These are phyloP conservation scores for Meyerozyma sp. DNA, from an alignment of 1,139 yeast species.

Conservation along the genomic window DNA sequence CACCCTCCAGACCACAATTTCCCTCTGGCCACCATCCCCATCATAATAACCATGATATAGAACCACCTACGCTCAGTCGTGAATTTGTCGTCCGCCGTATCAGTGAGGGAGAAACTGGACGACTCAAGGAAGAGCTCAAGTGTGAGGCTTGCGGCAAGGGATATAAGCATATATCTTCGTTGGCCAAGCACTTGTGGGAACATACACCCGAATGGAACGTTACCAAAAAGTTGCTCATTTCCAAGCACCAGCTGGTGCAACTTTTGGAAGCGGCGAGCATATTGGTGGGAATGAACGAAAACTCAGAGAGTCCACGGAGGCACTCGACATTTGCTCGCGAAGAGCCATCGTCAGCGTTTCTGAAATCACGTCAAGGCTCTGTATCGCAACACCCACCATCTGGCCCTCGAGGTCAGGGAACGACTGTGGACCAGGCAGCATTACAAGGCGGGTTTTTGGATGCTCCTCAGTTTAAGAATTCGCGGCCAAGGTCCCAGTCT, in stretches of 20 bases:
- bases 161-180: constrained; percentile 76
- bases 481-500: not conserved
- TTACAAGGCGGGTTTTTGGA: constrained; percentile 1
- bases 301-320: constrained; percentile 9
- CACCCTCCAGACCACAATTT: constrained; percentile 8
- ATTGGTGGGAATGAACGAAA: constrained; percentile 73
- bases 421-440: not conserved
- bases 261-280: constrained; percentile 84
- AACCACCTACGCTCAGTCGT: constrained; percentile 53
- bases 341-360: not conserved
- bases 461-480: not conserved
- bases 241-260: constrained; percentile 92
- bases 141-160: constrained; percentile 92
- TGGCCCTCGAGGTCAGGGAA: not conserved
- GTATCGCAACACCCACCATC: not conserved
- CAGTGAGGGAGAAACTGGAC: constrained; percentile 81
- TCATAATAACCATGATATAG: constrained; percentile 11
- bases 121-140: constrained; percentile 74
- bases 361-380: not conserved
- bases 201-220: constrained; percentile 93
- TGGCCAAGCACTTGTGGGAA: constrained; percentile 70
- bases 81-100: constrained; percentile 78
- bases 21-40: constrained; percentile 6
- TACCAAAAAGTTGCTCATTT: constrained; percentile 70
- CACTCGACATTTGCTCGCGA: constrained; percentile 7